A percentile compares a stretch with the other conserved stretches of the same genome.
These are phyloP conservation scores for Quercus gilva DNA, from an alignment of 306 rosid genomes.

Conservation along the genomic window DNA sequence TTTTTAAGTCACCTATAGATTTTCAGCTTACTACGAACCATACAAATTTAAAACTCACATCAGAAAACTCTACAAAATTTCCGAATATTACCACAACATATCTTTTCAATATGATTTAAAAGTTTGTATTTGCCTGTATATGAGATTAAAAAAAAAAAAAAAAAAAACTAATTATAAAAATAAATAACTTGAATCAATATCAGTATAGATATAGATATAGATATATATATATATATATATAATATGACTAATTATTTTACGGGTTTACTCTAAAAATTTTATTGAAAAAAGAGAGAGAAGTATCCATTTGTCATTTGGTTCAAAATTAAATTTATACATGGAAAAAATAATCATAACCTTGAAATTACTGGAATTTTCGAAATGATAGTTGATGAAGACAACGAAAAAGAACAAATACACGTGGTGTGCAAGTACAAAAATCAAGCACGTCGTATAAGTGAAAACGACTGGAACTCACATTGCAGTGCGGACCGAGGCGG, in stretches of 20 bases:
- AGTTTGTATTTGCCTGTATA: background rate
- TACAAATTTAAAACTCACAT: background rate
- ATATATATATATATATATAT: too few relatives aligned
- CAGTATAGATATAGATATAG: background rate
- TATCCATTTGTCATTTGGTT: background rate
- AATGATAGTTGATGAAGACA: background rate
- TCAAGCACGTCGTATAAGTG: background rate
- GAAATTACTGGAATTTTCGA: background rate
- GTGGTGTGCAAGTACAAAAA: background rate
- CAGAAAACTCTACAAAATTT: background rate
- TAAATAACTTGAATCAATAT: background rate
- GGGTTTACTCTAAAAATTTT: too few relatives aligned
- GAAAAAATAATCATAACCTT: background rate
- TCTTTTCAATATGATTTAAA: background rate
- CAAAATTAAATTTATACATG: background rate
- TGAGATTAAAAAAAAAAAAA: background rate
- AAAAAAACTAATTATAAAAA: too few relatives aligned
- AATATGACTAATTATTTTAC: background rate
- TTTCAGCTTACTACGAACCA: background rate
- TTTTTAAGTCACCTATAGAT: background rate
- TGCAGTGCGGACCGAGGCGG: constrained; percentile 72
- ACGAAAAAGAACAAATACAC: background rate
- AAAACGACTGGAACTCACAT: constrained; percentile 40
- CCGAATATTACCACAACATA: background rate
- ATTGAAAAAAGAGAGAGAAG: background rate